Evolutionary conservation across 805 yeast species (phyloP), one percentile per base, ranked within the genome.

Genomic region (Candida nemodendra): DNA sequence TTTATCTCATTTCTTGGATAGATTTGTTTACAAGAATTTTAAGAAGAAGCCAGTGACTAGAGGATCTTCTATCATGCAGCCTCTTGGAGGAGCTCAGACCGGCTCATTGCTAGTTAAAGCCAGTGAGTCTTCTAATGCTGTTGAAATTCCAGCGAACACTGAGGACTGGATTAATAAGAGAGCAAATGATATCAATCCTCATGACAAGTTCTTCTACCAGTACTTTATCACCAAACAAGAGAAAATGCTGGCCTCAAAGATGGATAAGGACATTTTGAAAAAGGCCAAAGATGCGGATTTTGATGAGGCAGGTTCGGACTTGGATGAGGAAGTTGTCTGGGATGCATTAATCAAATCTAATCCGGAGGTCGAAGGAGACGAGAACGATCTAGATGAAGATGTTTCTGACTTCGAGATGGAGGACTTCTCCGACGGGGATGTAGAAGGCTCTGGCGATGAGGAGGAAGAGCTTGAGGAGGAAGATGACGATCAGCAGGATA

Each of bases 31-130:
- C 69, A 84, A 87, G 65, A 88, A 89, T 61, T 87, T 96, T 32
- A 88, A 87, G 66, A 83, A 79, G 53, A 85, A 83, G 62, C 71
- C 79, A 14, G 61, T 69, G 23, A 66, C 81, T n/a, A 81, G 84
- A 59, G 98, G 98, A 54, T 71, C 84, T 4, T 88, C 97, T 30
- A 90, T 93, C 58, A 93, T 93, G 98, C 99, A 93, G 70, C 98
- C 99, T 34, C 71, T 93, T 48, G 89, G 95, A 30, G 97, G 96
- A 46, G 73, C 79, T 1, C 84, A 82, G 45, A 81, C 86, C 15
- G 86, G 84, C 8, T 67, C 81, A 4, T 64, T 84, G 36, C 69
- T 84, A 48, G 86, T 84, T 9, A 79, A 70, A 53, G 78, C 87
- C n/a, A 75, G 86, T 4, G 57, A 51, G 23, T 37, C 38, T 21